phyloP scores from a whole-genome alignment of 305 asterid genomes.

The Fraxinus angustifolia region DNA sequence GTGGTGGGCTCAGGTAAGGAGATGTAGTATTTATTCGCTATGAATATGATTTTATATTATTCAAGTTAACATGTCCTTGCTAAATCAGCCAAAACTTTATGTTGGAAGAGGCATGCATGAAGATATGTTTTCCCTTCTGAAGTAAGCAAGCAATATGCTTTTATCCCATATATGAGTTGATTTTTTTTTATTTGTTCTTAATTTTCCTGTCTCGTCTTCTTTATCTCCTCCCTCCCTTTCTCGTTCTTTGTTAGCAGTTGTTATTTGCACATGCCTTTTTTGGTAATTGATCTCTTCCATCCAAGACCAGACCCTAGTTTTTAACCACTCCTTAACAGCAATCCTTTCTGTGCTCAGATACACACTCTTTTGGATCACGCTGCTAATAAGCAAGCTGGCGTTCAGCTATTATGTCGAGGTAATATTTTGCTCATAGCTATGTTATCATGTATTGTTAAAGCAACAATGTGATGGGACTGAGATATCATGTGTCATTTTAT shows the following conservation, averaged over 20 bases:
- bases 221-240: neutral
- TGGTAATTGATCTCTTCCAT: constrained; percentile 3
- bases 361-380: constrained; percentile 89
- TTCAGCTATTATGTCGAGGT: constrained; percentile 99
- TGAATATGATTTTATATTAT: constrained; percentile 22
- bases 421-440: constrained; percentile 14
- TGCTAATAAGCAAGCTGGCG: constrained; percentile 88
- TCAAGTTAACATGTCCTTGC: constrained; percentile 23
- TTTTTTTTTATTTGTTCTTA: neutral
- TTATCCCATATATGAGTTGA: constrained; percentile 11
- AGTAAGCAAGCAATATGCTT: constrained; percentile 53
- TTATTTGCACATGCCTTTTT: constrained; percentile 7
- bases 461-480: constrained; percentile 10
- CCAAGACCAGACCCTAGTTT: constrained; percentile 16
- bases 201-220: neutral
- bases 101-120: constrained; percentile 99
- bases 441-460: constrained; percentile 1
- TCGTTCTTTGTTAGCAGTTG: constrained; percentile 8
- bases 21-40: constrained; percentile 13
- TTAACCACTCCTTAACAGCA: constrained; percentile 3
- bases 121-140: constrained; percentile 77
- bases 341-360: constrained; percentile 48
- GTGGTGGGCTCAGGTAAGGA: constrained; percentile 98
- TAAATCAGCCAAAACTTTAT: constrained; percentile 80
- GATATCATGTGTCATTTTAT: constrained; percentile 4